Base-by-base conservation (phyloP, 1,284 basidiomycete species). In the Sporisorium iseilematis-ciliati region DNA sequence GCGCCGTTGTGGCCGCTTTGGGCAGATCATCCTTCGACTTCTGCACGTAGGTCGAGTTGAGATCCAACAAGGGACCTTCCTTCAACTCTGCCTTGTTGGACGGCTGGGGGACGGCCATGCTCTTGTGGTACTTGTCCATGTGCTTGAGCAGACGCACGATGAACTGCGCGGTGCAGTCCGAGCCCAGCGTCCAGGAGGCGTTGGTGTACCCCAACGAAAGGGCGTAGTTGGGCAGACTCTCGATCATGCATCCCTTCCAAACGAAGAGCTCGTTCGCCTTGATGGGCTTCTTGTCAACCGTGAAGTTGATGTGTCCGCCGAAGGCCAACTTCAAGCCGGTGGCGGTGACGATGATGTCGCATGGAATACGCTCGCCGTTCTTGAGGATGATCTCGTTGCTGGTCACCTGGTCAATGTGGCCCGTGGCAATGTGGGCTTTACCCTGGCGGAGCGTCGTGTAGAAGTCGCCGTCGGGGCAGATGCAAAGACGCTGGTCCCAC, bases 401-500 rank as follows among this genome's bases (percentile, higher is more conserved):
- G 23, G 73, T 81, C 33, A 85, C 65, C 29, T 72, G 67, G 49
- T 80, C 75, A 58, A 85, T 85, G 51, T 82, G 78, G 20, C 78
- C 84, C 2, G 84, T 85, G 49, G 78, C 80, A 43, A 85, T 82
- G 59, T 75, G 65, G 1, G 76, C 83, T 42, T 84, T 85, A 43
- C 82, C 78, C 42, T 77, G 60, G 40, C 82, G 61, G 0, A 85
- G 72, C 7, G 77, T 70, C 48, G 67, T 58, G 75, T 81, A 85
- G 45, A 85, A 78, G 61, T 85, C 84, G 48, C 84, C 83, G 52
- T 85, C 84, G 21, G 83, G 83, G 57, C 69, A 77, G 52, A 80
- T 71, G 74, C 80, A 82, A 29, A 85, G 66, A 29, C 84, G 73
- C 75, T 85, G 84, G 57, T 85, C 84, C 84, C 84, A 85, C 4